phyloP scores from a whole-genome alignment of 2,329 filamentous ascomycete genomes.

The Pseudopyricularia javanii region DNA sequence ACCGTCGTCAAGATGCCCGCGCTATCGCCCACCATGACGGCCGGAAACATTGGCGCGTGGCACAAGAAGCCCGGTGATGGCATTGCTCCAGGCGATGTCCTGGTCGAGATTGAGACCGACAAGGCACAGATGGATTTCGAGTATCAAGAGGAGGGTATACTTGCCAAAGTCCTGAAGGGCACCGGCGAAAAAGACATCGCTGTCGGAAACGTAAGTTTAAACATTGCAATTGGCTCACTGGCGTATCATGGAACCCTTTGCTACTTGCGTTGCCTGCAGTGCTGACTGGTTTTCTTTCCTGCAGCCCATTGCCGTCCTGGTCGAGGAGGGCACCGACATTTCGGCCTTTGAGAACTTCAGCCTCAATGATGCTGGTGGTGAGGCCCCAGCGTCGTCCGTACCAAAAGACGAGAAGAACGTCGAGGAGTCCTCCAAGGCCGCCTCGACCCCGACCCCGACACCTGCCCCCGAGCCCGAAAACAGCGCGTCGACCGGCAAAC shows the following conservation, averaged over 20 bases:
- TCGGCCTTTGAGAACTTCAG: constrained; percentile 82
- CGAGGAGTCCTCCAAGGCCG: constrained; percentile 30
- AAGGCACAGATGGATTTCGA: constrained; percentile 99
- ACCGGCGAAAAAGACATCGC: constrained; percentile 87
- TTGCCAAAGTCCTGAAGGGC: constrained; percentile 90
- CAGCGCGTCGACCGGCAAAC: constrained; percentile 51
- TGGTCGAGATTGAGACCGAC: constrained; percentile 98
- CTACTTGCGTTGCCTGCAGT: background rate
- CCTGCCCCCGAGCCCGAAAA: constrained; percentile 42
- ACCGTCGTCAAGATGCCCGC: constrained; percentile 96
- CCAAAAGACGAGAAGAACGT: constrained; percentile 55
- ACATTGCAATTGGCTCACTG: background rate
- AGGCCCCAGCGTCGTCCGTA: constrained; percentile 40
- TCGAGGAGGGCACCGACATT: constrained; percentile 83
- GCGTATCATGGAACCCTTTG: background rate
- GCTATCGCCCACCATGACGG: constrained; percentile 92
- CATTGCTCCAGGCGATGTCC: constrained; percentile 81
- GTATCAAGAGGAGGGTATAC: constrained; percentile 93
- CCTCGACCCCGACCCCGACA: constrained; percentile 43
- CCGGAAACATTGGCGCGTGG: constrained; percentile 93
- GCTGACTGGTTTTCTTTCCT: constrained; percentile 4
- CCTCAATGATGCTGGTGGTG: constrained; percentile 80
- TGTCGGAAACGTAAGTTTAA: constrained; percentile 74
- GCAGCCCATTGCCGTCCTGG: constrained; percentile 88
- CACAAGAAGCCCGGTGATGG: constrained; percentile 92